Evolutionary conservation across 345 rosid species (phyloP), one percentile per base, ranked within the genome.

Genomic region (Heritiera littoralis): DNA sequence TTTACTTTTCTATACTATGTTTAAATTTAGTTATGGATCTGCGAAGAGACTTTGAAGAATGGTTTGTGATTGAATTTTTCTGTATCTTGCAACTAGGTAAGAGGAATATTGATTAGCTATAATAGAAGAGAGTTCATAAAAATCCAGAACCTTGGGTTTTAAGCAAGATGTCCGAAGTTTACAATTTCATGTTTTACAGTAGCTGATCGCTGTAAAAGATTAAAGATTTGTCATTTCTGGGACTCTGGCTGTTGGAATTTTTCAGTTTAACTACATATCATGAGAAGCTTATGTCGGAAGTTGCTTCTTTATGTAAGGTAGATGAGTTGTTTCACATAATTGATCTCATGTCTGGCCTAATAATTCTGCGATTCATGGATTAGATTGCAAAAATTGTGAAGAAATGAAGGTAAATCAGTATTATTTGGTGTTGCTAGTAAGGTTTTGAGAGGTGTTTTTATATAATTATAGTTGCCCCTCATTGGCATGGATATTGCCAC

Each of bases 181-280:
- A 75, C 40, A 38, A 66, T 41, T 70, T 6, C 43, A 66, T 80
- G 52, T 65, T 65, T 38, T 79, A 72, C 66, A 46, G 59, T 69
- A 79, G 84, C 68, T 88, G 81, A 78, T 74, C 63, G 48, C 46
- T 41, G 79, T 14, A 20, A 52, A 66, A 59, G 46, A 59, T 35
- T 7, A 6, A 65, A 65, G 69, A 17, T 38, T 65, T 35, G 46
- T 80, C 46, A 17, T 15, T 65, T 65, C 46, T 80, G 71, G 54
- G 83, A 76, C 68, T 77, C 66, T 71, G 2, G 61, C 81, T 77
- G 81, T 61, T 10, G 85, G 81, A 83, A 61, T 48, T 76, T 60
- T 79, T 80, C 80, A 82, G 76, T 75, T 74, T 61, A 46, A 75
- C 10, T 72, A 2, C 10, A 45, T 32, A 6, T 79, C 76, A 17